Evolutionary conservation across 495 filamentous ascomycete species (phyloP), one percentile per base, ranked within the genome.

Genomic region (Penicillium longicatenatum): DNA sequence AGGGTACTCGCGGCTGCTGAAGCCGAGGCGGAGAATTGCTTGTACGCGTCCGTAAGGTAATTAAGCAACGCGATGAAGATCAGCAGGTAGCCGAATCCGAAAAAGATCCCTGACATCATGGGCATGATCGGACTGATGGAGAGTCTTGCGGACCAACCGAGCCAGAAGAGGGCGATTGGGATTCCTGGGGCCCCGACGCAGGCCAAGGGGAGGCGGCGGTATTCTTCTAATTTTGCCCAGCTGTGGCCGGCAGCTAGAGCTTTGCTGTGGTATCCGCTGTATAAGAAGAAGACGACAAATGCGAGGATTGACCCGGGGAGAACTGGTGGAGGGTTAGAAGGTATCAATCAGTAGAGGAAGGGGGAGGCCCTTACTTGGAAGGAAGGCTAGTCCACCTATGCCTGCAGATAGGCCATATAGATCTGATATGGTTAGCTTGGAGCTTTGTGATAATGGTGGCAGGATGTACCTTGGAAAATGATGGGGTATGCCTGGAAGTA

Each of bases 21-120:
- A 2, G 86, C 89, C 16, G 73, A 80, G 1, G 89, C 89, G 0
- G 88, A 84, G 62, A 83, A 89, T 44, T 86, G 77, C 54, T 85
- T 80, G 68, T 91, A 91, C 0, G 86, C 85, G 65, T 91, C 89
- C 10, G 83, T 83, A 24, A 91, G 68, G 62, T 91, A 92, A 69
- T 91, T 92, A 20, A 90, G 44, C 17, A 58, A 30, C 0, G 82
- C 78, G 45, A 84, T 78, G 63, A 86, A 88, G 12, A 87, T 79
- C 16, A 85, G 69, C 8, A 82, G 63, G 61, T 85, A 89, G 1
- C 84, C 89, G 20, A 82, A 71, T 7, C 89, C 87, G 54, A 90
- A 90, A 0, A 81, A 78, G 11, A 90, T 66, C 0, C 86, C 87
- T 0, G 84, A 76, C 4, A 89, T 64, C 59, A 84, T 78, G 2